Conservation (phyloP, 306 rosid species). For the cucumber (Cucumis sativus) region Cucumber_9930_V3 NC_026660.2:7451001-7451500, state of each 20-base stretch:
- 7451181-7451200: neutral
- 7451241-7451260: constrained; percentile 19
- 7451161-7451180: neutral
- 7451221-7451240: constrained; percentile 10
- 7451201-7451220: constrained; percentile 32
- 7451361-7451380: constrained; percentile 72
- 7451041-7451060: neutral
- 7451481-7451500: constrained; percentile 14
- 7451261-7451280: constrained; percentile 35
- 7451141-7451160: neutral
- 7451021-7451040: neutral
- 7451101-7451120: neutral
- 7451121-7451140: neutral
- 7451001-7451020: neutral
- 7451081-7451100: neutral
- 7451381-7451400: constrained; percentile 75
- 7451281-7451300: constrained; percentile 55
- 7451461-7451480: constrained; percentile 11
- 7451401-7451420: constrained; percentile 89
- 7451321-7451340: constrained; percentile 61
- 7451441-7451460: constrained; percentile 2
- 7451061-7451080: neutral
- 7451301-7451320: constrained; percentile 56
- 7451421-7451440: constrained; percentile 58
- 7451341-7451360: constrained; percentile 85